phyloP scores from a whole-genome alignment of 2,329 filamentous ascomycete genomes.

The Triangularia verruculosa region DNA sequence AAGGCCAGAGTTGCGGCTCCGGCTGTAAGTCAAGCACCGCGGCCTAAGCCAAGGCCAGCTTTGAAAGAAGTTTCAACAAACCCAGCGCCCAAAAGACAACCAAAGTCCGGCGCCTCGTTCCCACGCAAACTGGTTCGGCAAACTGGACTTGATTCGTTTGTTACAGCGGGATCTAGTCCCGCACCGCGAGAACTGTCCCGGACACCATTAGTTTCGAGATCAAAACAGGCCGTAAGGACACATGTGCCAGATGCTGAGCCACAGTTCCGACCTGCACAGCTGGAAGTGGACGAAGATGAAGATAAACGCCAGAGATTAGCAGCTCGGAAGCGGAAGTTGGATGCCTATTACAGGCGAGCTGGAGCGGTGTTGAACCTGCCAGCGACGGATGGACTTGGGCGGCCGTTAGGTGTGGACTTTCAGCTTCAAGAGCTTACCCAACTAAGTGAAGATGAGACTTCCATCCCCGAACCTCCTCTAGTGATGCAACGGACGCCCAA shows the following conservation, averaged over 20 bases:
- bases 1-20: constrained; percentile 33
- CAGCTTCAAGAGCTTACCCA: background rate
- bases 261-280: constrained; percentile 49
- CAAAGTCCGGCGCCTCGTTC: constrained; percentile 2
- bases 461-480: background rate
- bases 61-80: constrained; percentile 28
- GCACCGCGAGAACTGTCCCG: background rate
- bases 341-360: constrained; percentile 49
- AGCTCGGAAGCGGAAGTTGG: constrained; percentile 51
- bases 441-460: background rate
- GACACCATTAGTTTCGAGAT: background rate
- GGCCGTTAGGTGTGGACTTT: constrained; percentile 9
- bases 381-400: constrained; percentile 3
- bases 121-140: constrained; percentile 21
- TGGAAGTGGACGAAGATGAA: constrained; percentile 47
- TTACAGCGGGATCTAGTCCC: constrained; percentile 3
- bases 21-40: constrained; percentile 6
- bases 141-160: constrained; percentile 17
- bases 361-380: constrained; percentile 28
- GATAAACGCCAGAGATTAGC: constrained; percentile 43
- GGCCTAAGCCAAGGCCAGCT: constrained; percentile 24
- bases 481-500: background rate
- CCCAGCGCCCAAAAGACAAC: background rate
- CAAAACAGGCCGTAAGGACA: constrained; percentile 7
- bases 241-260: constrained; percentile 15